Evolutionary conservation across 371 early-diverging fungal genomes (phyloP).

Genomic region (Saksenaea oblongispora): DNA sequence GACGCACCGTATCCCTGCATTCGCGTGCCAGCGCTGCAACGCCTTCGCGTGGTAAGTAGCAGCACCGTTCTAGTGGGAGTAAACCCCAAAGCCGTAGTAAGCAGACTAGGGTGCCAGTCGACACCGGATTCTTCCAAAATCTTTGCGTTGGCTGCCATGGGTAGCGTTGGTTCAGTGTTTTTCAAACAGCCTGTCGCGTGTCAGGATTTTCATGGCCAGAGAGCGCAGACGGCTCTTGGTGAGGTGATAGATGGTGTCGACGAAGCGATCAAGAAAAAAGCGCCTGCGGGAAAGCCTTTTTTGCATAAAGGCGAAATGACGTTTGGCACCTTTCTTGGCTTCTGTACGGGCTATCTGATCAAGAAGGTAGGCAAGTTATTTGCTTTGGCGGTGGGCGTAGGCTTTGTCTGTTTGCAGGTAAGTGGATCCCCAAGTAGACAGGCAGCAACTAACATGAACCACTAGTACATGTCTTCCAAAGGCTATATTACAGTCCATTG

Average conservation of each 20-base stretch:
- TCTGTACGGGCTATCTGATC: constrained; percentile 48
- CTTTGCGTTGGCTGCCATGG: constrained; percentile 14
- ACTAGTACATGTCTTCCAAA: constrained; percentile 46
- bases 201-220: constrained; percentile 24
- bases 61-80: too few relatives aligned
- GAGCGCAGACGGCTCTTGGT: background rate
- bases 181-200: constrained; percentile 28
- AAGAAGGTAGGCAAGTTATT: constrained; percentile 50
- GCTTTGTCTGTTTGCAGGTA: constrained; percentile 50
- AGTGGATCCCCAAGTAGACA: background rate
- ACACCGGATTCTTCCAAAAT: constrained; percentile 12
- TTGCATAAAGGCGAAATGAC: constrained; percentile 43
- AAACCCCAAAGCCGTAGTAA: too few relatives aligned
- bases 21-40: background rate
- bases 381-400: constrained; percentile 40
- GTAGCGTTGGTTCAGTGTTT: constrained; percentile 15
- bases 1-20: background rate
- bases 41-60: background rate
- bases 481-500: constrained; percentile 63
- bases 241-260: background rate
- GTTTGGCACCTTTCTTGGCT: constrained; percentile 48
- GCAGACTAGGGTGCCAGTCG: background rate
- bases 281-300: constrained; percentile 12
- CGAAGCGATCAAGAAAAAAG: background rate
- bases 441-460: background rate